Conservation (phyloP, 305 asterid species). For the Solanum aculeatissimum region DNA sequence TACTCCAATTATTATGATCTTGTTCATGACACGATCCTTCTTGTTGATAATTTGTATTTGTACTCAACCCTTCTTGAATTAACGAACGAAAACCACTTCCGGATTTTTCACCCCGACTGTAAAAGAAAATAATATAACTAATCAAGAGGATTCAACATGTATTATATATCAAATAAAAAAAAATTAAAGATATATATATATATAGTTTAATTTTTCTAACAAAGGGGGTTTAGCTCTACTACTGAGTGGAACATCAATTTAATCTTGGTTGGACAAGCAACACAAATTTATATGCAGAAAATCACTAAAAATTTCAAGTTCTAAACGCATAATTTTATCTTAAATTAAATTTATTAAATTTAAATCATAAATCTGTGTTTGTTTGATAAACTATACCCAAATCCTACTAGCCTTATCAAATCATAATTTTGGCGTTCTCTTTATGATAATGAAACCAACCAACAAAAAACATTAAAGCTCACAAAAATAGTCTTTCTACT, state of each 20-base stretch:
- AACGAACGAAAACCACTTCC: slow-evolving; percentile 50
- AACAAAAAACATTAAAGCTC: neutral
- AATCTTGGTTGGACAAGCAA: neutral
- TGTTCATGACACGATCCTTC: slow-evolving; percentile 21
- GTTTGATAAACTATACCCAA: neutral
- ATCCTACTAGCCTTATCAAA: neutral
- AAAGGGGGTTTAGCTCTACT: neutral
- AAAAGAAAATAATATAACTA: neutral
- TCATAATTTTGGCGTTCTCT: neutral
- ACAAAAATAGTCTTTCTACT: slow-evolving; percentile 5
- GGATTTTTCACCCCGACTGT: slow-evolving; percentile 45
- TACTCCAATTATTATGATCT: slow-evolving; percentile 35
- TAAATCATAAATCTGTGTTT: neutral
- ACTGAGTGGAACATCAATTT: neutral
- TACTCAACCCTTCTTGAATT: slow-evolving; percentile 46
- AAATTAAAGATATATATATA: neutral
- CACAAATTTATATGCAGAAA: neutral
- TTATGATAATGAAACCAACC: neutral
- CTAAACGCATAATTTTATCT: neutral
- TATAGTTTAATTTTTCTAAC: too few relatives aligned
- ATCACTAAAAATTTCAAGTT: neutral
- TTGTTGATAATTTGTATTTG: slow-evolving; percentile 34
- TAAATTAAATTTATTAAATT: neutral
- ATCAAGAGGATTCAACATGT: neutral
- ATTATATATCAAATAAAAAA: neutral